Evolutionary conservation across 83 land plant genomes (phyloP).

Genomic region (Diphasiastrum complanatum): DNA sequence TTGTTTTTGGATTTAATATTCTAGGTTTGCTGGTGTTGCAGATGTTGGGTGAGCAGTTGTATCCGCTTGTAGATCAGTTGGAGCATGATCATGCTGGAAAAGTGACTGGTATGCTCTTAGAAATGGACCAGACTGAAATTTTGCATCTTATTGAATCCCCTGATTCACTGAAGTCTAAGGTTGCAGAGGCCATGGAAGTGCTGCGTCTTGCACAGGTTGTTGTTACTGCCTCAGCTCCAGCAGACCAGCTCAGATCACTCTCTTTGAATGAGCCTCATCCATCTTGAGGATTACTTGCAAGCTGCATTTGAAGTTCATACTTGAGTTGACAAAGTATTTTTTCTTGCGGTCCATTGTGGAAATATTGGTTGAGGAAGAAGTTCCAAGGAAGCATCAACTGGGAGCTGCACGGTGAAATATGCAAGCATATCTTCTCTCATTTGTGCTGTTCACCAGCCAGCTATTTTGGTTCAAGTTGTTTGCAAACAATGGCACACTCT

Average conservation of each 20-base stretch:
- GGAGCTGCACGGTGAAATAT: too few relatives aligned
- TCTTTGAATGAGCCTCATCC: background rate
- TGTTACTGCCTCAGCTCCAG: constrained; percentile 21
- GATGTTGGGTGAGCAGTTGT: constrained; percentile 78
- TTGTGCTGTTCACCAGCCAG: too few relatives aligned
- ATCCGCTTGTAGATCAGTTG: constrained; percentile 61
- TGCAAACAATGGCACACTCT: too few relatives aligned
- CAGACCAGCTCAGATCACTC: constrained; percentile 46
- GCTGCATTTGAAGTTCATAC: too few relatives aligned
- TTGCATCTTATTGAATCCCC: constrained; percentile 74
- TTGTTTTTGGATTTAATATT: background rate
- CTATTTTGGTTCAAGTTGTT: too few relatives aligned
- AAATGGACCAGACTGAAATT: constrained; percentile 79
- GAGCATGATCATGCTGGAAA: constrained; percentile 55
- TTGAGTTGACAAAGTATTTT: too few relatives aligned
- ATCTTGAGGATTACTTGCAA: too few relatives aligned
- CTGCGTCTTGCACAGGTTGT: constrained; percentile 45
- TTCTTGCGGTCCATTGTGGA: too few relatives aligned
- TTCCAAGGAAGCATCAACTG: too few relatives aligned
- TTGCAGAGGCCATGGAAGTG: constrained; percentile 75
- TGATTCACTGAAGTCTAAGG: constrained; percentile 63
- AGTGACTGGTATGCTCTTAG: constrained; percentile 71
- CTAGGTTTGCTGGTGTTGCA: constrained; percentile 44
- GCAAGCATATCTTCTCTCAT: too few relatives aligned
- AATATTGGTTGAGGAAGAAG: too few relatives aligned